Conservation (phyloP, 306 rosid species). For the Dryas octopetala region DNA sequence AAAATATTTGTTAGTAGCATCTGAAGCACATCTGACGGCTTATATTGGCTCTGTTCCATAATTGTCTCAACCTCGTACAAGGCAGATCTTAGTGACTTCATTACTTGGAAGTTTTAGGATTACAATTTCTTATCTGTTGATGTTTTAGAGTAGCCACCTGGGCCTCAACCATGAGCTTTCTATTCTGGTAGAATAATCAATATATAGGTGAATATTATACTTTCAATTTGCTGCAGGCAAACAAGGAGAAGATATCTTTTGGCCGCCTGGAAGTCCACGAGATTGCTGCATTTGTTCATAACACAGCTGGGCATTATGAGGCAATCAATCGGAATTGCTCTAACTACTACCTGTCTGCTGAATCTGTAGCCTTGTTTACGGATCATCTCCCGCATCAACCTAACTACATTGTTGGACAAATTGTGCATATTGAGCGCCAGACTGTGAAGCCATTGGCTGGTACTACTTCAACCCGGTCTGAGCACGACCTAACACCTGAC, state of each 20-base stretch:
- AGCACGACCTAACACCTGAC: constrained; percentile 53
- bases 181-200: not conserved
- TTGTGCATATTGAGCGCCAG: constrained; percentile 94
- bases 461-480: constrained; percentile 30
- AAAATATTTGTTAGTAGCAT: too few species aligned
- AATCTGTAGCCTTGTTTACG: constrained; percentile 86
- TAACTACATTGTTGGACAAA: constrained; percentile 94
- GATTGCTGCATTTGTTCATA: constrained; percentile 89
- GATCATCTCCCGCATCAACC: constrained; percentile 77
- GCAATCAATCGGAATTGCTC: constrained; percentile 80
- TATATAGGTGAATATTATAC: constrained; percentile 7
- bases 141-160: not conserved
- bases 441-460: constrained; percentile 49
- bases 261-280: constrained; percentile 85
- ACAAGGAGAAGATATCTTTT: constrained; percentile 90
- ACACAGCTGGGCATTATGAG: constrained; percentile 72
- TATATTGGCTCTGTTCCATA: not conserved
- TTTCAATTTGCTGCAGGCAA: constrained; percentile 64
- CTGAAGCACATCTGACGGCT: too few species aligned
- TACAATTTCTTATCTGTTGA: not conserved
- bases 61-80: not conserved
- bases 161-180: not conserved
- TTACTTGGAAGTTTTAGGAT: not conserved
- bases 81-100: not conserved
- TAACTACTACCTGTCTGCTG: constrained; percentile 78